Evolutionary conservation across 2,329 filamentous ascomycete species (phyloP).

Genomic region (Talaromyces sp.): DNA sequence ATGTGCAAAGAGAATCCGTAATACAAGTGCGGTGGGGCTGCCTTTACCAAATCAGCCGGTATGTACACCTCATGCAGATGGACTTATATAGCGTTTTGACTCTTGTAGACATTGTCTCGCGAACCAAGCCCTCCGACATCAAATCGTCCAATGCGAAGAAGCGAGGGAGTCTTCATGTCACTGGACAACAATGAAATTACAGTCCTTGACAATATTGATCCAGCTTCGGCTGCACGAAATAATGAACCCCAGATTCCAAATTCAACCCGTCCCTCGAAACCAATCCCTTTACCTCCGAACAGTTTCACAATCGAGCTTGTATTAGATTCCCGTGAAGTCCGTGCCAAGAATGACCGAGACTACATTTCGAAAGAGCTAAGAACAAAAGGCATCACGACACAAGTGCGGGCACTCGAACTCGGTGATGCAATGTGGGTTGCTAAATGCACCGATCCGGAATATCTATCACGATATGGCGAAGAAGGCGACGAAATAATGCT

Average conservation of each 20-base stretch:
- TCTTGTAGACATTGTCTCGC: neutral
- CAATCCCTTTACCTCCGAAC: constrained; percentile 60
- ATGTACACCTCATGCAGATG: neutral
- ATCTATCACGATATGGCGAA: constrained; percentile 55
- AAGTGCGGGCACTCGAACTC: constrained; percentile 65
- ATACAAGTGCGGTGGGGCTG: constrained; percentile 28
- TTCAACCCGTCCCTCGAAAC: constrained; percentile 40
- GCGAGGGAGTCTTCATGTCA: neutral
- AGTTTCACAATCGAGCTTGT: constrained; percentile 70
- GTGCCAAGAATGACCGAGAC: constrained; percentile 67
- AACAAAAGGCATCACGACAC: constrained; percentile 62
- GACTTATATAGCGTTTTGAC: neutral
- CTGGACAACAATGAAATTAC: constrained; percentile 17
- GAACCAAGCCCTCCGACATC: neutral
- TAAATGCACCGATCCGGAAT: constrained; percentile 59
- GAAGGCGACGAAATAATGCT: constrained; percentile 65
- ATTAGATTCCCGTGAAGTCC: constrained; percentile 70
- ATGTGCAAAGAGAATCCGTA: constrained; percentile 62
- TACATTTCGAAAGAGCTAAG: constrained; percentile 70
- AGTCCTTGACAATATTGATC: neutral
- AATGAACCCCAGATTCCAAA: neutral
- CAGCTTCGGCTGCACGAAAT: neutral
- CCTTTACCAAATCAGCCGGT: constrained; percentile 7
- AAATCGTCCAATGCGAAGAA: neutral
- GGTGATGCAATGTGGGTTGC: constrained; percentile 79